Evolutionary conservation across 331 rosid species (phyloP).

Genomic region (Arachis monticola): DNA sequence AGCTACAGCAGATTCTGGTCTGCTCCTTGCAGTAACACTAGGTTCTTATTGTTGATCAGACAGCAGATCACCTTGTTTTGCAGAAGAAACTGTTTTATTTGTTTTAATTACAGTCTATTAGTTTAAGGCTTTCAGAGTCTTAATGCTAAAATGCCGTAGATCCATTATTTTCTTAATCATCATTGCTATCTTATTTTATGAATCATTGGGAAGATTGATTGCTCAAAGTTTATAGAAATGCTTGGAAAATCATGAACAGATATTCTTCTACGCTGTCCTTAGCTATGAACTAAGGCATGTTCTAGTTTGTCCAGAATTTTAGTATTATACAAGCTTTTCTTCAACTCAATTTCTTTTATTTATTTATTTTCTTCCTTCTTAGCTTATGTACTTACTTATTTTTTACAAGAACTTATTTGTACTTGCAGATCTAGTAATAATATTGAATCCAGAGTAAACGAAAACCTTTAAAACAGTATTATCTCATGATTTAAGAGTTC

Average conservation of each 20-base stretch:
- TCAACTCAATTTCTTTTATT: conserved; percentile 6
- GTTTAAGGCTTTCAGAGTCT: conserved; percentile 15
- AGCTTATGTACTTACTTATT: neutral
- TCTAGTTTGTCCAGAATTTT: conserved; percentile 14
- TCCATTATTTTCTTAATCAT: conserved; percentile 26
- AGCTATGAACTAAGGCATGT: neutral
- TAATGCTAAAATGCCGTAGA: conserved; percentile 9
- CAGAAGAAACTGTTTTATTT: neutral
- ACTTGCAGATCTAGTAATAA: conserved; percentile 16
- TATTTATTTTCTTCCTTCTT: neutral
- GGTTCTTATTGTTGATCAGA: conserved; percentile 22
- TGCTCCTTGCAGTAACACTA: neutral
- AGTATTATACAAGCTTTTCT: conserved; percentile 9
- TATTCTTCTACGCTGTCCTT: neutral
- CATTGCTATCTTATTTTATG: neutral
- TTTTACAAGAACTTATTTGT: conserved; percentile 1
- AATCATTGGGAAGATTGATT: conserved; percentile 9
- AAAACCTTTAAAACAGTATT: conserved; percentile 31
- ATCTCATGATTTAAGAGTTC: conserved; percentile 13
- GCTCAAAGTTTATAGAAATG: neutral
- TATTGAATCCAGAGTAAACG: conserved; percentile 14
- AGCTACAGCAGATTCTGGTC: neutral
- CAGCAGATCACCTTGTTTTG: conserved; percentile 20
- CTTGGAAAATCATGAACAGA: neutral
- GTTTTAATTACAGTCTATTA: conserved; percentile 12